These are phyloP conservation scores for Gynandropsis gynandra DNA, from an alignment of 345 rosid species.

Conservation along the genomic window DNA sequence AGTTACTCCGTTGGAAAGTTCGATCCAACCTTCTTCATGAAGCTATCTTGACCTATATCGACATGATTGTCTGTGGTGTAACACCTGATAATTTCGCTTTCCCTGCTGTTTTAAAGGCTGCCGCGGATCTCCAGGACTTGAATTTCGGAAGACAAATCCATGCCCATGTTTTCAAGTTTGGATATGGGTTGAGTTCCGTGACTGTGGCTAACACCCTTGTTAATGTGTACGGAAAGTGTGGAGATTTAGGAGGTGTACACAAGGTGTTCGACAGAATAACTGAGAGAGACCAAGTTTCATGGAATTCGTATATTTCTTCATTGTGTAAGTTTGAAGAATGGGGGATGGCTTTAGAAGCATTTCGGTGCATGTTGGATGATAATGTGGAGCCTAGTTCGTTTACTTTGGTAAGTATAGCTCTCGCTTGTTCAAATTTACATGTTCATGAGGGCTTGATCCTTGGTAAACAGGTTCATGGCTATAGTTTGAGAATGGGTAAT, in stretches of 20 bases:
- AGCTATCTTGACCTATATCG: constrained; percentile 52
- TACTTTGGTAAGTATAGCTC: constrained; percentile 67
- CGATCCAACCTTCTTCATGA: constrained; percentile 52
- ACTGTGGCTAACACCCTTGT: constrained; percentile 67
- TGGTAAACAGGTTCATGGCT: constrained; percentile 74
- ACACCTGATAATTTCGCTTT: constrained; percentile 61
- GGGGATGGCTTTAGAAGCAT: constrained; percentile 56
- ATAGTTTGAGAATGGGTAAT: constrained; percentile 54
- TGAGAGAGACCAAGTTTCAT: constrained; percentile 73
- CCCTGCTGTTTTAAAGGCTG: constrained; percentile 75
- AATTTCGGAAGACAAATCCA: constrained; percentile 67
- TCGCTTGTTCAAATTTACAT: constrained; percentile 60
- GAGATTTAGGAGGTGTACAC: constrained; percentile 39
- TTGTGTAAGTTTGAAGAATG: constrained; percentile 59
- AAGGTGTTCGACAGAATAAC: constrained; percentile 74
- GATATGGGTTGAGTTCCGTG: constrained; percentile 39
- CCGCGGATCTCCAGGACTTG: constrained; percentile 42
- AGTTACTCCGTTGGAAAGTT: constrained; percentile 47
- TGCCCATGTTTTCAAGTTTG: constrained; percentile 66
- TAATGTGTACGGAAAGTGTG: constrained; percentile 62
- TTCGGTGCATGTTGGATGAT: constrained; percentile 50
- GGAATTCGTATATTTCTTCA: constrained; percentile 74
- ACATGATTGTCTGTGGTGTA: constrained; percentile 46
- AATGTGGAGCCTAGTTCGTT: constrained; percentile 70
- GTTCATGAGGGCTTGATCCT: constrained; percentile 37